A percentile compares a stretch with the other conserved stretches of the same genome.
These are phyloP conservation scores for Aspergillus taichungensis DNA, from an alignment of 495 filamentous ascomycete genomes.

Conservation along the genomic window DNA sequence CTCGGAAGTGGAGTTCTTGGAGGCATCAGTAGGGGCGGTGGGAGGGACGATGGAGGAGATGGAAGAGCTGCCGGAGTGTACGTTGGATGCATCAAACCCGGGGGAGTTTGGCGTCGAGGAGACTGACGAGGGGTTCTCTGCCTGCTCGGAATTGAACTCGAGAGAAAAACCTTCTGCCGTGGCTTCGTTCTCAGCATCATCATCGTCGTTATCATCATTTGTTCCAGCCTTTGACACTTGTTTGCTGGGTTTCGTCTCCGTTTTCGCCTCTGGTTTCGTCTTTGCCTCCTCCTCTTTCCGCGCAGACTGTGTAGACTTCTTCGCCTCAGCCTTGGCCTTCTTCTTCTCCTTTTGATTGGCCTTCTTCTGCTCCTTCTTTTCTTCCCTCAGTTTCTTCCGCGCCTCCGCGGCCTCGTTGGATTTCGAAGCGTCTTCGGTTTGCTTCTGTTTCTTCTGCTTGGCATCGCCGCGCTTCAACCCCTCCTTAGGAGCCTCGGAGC, in stretches of 20 bases:
- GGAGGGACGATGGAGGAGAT: slow-evolving; percentile 60
- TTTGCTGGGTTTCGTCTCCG: slow-evolving; percentile 2
- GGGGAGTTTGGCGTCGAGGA: slow-evolving; percentile 54
- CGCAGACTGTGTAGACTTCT: slow-evolving; percentile 36
- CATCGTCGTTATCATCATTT: slow-evolving; percentile 22
- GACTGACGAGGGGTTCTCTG: slow-evolving; percentile 36
- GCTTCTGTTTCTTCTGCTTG: slow-evolving; percentile 32
- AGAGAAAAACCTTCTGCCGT: slow-evolving; percentile 35
- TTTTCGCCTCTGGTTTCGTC: slow-evolving; percentile 9
- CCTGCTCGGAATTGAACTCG: slow-evolving; percentile 30
- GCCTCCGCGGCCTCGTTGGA: slow-evolving; percentile 27
- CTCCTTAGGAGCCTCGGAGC: slow-evolving; percentile 34
- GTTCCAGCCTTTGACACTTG: slow-evolving; percentile 8
- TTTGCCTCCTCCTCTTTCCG: slow-evolving; percentile 31
- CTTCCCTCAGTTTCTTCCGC: slow-evolving; percentile 35
- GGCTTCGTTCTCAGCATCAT: slow-evolving; percentile 25
- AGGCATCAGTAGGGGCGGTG: slow-evolving; percentile 27
- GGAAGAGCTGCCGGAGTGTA: slow-evolving; percentile 59
- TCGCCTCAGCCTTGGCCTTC: slow-evolving; percentile 39
- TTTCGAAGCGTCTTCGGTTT: slow-evolving; percentile 21
- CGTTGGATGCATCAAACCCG: slow-evolving; percentile 50
- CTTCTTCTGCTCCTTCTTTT: slow-evolving; percentile 45
- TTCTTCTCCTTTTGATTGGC: slow-evolving; percentile 39
- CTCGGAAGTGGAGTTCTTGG: slow-evolving; percentile 23
- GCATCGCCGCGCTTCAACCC: slow-evolving; percentile 28